phyloP scores from a whole-genome alignment of 768 basidiomycete genomes.

The Hericium erinaceus region DNA sequence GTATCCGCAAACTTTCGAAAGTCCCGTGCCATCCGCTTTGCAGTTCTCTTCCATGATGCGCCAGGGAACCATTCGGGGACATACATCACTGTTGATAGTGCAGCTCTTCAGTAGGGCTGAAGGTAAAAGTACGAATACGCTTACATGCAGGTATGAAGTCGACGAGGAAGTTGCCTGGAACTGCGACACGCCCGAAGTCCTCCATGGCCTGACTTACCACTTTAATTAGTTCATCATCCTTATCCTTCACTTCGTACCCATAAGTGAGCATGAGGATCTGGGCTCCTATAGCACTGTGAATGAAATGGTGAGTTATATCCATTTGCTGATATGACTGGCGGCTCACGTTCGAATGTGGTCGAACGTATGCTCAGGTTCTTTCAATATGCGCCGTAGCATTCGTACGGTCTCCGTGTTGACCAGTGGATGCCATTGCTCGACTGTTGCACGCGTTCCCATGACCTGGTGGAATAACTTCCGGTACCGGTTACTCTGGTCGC shows the following conservation, averaged over 20 bases:
- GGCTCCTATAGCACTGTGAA: background rate
- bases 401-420: constrained; percentile 10
- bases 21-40: background rate
- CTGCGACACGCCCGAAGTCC: background rate
- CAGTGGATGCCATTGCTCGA: constrained; percentile 11
- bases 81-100: background rate
- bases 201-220: background rate
- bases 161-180: background rate
- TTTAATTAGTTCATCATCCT: background rate
- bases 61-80: constrained; percentile 3
- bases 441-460: constrained; percentile 9
- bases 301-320: background rate
- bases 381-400: constrained; percentile 10
- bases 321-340: background rate
- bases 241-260: background rate
- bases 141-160: background rate
- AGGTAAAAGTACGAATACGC: background rate
- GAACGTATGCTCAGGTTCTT: constrained; percentile 10
- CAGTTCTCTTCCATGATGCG: background rate
- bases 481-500: constrained; percentile 10
- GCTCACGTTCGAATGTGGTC: constrained; percentile 13
- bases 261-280: background rate
- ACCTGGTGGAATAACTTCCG: constrained; percentile 11
- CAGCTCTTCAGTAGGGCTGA: background rate
- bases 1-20: background rate